Base-by-base conservation (phyloP, 805 yeast species). In the Kodamaea neixiangensis region DNA sequence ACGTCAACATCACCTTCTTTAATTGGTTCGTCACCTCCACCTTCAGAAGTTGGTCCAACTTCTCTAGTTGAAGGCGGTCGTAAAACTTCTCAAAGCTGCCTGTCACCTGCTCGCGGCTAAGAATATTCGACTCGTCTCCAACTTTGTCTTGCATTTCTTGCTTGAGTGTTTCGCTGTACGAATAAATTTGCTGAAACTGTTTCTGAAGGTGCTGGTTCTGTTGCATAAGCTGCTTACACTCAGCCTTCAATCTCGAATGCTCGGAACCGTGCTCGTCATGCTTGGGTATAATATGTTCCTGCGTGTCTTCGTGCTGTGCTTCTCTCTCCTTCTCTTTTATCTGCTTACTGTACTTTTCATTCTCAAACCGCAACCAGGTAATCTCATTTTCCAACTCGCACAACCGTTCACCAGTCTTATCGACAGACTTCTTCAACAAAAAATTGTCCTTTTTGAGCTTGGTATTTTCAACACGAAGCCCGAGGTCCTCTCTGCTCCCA, bases 1-100 rank as follows among this genome's bases (percentile, higher is more conserved):
- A 56, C 35, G 68, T 62, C 13, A 70, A 62, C 69, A 73, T 63
- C 10, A 72, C 47, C 51, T 65, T 64, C 46, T 73, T 73, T 52
- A 72, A 55, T 25, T 66, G 39, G 51, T 67, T 69, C 20, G 63
- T 54, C 59, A 68, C 56, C 54, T 71, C 70, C 7, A 54, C 53
- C 46, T 56, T 61, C 19, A 64, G 51, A 46, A 71, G 54, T 1
- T 47, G 35, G 53, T 73, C 77, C n/a, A 72, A 59, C 47, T 67
- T 58, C 11, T 49, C 48, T 20, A 72, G 58, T 39, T 65, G 62
- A 14, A 70, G 57, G 37, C 61, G 56, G 11, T 47, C 54, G 51
- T 67, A 72, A 45, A 56, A 62, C 3, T 55, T 50, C 44, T 54
- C 58, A 58, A 70, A 71, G 39, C 40, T 37, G 13, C 42, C 52